Conservation (phyloP, 306 rosid species). For the Lathyrus oleraceus region DNA sequence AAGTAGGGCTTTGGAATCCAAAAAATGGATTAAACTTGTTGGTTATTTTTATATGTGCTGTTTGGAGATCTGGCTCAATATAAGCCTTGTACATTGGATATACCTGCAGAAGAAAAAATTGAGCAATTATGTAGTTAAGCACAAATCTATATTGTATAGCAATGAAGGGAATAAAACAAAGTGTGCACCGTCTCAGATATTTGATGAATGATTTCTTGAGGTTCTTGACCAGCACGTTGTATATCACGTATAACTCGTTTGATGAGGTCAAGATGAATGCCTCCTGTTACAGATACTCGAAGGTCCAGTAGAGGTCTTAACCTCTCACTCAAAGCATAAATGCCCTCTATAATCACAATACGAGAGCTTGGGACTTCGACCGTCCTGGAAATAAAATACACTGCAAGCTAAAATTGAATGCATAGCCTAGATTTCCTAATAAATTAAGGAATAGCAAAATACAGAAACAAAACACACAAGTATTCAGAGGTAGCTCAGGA, state of each 20-base stretch:
- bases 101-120: slow-evolving; percentile 59
- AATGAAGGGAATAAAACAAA: slow-evolving; percentile 22
- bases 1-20: slow-evolving; percentile 94
- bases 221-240: slow-evolving; percentile 97
- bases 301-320: slow-evolving; percentile 90
- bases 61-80: slow-evolving; percentile 95
- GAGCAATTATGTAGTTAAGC: slow-evolving; percentile 33
- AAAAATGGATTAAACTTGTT: slow-evolving; percentile 96
- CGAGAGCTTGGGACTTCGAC: slow-evolving; percentile 89
- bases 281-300: slow-evolving; percentile 94
- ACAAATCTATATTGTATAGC: slow-evolving; percentile 9
- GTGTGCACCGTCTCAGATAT: slow-evolving; percentile 87
- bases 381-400: slow-evolving; percentile 64
- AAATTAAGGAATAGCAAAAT: not conserved
- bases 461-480: not conserved
- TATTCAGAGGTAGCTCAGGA: slow-evolving; percentile 30
- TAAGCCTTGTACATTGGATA: slow-evolving; percentile 99
- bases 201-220: slow-evolving; percentile 98
- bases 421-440: not conserved
- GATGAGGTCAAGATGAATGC: slow-evolving; percentile 97
- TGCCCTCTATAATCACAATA: slow-evolving; percentile 93
- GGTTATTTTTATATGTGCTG: slow-evolving; percentile 87
- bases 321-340: slow-evolving; percentile 92
- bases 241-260: slow-evolving; percentile 96
- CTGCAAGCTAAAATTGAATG: slow-evolving; percentile 16